Conservation (phyloP, 2,329 filamentous ascomycete genomes). For the Pyrenophora seminiperda region DNA sequence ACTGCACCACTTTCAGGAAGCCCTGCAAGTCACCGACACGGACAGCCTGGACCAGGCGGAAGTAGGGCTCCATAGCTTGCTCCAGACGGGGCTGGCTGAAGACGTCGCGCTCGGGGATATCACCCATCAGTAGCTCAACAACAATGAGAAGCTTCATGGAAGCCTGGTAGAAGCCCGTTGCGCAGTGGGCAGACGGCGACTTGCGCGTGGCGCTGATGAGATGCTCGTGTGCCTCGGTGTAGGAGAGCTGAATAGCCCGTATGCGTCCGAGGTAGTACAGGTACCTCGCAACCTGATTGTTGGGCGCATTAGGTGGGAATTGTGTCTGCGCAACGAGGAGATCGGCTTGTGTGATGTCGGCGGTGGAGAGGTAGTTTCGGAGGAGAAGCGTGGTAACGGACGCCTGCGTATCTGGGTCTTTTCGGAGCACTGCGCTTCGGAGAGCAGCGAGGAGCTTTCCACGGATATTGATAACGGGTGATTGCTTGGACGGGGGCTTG, state of each 20-base stretch:
- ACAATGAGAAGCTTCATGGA: slow-evolving; percentile 96
- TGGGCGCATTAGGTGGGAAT: slow-evolving; percentile 91
- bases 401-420: slow-evolving; percentile 96
- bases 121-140: slow-evolving; percentile 96
- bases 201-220: slow-evolving; percentile 92
- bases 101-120: slow-evolving; percentile 92
- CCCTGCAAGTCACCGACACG: slow-evolving; percentile 95
- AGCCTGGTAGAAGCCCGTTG: slow-evolving; percentile 92
- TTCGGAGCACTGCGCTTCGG: slow-evolving; percentile 91
- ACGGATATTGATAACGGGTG: slow-evolving; percentile 83
- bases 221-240: slow-evolving; percentile 96
- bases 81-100: slow-evolving; percentile 92
- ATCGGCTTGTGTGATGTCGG: slow-evolving; percentile 96
- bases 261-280: slow-evolving; percentile 97
- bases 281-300: slow-evolving; percentile 97
- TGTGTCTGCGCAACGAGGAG: slow-evolving; percentile 93
- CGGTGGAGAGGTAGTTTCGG: slow-evolving; percentile 93
- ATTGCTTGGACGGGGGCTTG: slow-evolving; percentile 85
- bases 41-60: slow-evolving; percentile 91
- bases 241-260: slow-evolving; percentile 92
- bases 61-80: slow-evolving; percentile 86
- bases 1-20: slow-evolving; percentile 84
- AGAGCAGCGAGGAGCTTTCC: slow-evolving; percentile 85
- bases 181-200: slow-evolving; percentile 85
- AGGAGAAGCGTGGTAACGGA: slow-evolving; percentile 93